These are phyloP conservation scores for Populus tomentosa DNA, from an alignment of 441 rosid species.

Conservation along the genomic window DNA sequence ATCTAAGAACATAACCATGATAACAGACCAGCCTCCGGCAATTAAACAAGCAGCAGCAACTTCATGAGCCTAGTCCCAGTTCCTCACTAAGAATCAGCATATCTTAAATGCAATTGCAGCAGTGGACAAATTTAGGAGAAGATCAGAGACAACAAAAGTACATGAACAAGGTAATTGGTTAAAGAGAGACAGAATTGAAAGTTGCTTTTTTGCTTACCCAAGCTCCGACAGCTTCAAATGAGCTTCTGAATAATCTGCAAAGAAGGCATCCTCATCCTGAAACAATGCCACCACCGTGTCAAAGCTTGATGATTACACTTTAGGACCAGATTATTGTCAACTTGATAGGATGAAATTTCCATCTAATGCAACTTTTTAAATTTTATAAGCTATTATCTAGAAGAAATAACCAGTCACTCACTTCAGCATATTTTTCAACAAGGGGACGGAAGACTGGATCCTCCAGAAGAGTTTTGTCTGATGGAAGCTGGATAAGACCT, in stretches of 20 bases:
- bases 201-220: slow-evolving; percentile 38
- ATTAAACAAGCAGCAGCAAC: not conserved
- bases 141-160: not conserved
- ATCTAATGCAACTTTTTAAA: not conserved
- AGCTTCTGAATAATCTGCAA: slow-evolving; percentile 64
- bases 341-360: not conserved
- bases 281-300: not conserved
- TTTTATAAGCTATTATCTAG: not conserved
- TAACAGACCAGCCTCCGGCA: not conserved
- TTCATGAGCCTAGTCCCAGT: not conserved
- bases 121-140: not conserved
- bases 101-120: not conserved
- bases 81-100: not conserved
- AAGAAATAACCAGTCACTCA: slow-evolving; percentile 12
- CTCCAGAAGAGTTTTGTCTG: slow-evolving; percentile 68
- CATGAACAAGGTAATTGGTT: not conserved
- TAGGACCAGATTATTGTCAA: not conserved
- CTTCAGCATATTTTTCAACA: slow-evolving; percentile 79
- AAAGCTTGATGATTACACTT: not conserved
- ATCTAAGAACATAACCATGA: not conserved
- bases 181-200: not conserved
- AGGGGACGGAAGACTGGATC: slow-evolving; percentile 78
- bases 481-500: slow-evolving; percentile 64
- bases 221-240: slow-evolving; percentile 91
- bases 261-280: slow-evolving; percentile 89